A percentile compares a stretch with the other conserved stretches of the same genome.
Evolutionary conservation across 345 rosid genomes (phyloP).

Genomic region (Rhizophora mangle): DNA sequence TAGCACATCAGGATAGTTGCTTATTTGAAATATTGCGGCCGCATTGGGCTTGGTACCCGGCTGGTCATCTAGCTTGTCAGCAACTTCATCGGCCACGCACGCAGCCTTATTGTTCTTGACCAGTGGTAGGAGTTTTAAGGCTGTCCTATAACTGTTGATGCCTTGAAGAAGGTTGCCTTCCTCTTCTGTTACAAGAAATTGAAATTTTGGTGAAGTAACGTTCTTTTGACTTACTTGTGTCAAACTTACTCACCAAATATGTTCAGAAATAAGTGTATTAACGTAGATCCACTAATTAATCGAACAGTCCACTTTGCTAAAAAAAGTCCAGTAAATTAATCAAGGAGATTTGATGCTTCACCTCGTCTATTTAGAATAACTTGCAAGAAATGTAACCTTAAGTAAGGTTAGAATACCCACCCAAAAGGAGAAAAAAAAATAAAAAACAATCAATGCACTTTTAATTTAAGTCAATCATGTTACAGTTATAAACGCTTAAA

Average conservation of each 20-base stretch:
- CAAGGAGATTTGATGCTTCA: too few species aligned
- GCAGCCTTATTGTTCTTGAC: slow-evolving; percentile 52
- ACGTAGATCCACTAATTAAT: too few species aligned
- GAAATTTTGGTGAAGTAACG: background rate
- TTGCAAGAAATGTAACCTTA: too few species aligned
- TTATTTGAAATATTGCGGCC: slow-evolving; percentile 28
- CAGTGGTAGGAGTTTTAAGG: slow-evolving; percentile 40
- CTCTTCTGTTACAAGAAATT: slow-evolving; percentile 36
- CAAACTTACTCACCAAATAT: background rate
- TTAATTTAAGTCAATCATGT: background rate
- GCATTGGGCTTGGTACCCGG: slow-evolving; percentile 41
- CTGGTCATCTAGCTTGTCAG: slow-evolving; percentile 44
- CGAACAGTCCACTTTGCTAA: too few species aligned
- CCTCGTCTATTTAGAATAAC: too few species aligned
- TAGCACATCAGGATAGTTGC: slow-evolving; percentile 38
- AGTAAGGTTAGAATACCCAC: too few species aligned
- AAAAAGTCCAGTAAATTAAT: too few species aligned
- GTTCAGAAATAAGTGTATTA: background rate
- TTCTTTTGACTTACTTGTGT: background rate
- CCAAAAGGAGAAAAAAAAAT: too few species aligned
- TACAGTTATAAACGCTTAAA: background rate
- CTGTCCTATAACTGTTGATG: slow-evolving; percentile 58
- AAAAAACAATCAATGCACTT: background rate
- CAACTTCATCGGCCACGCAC: slow-evolving; percentile 61
- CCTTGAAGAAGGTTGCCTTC: slow-evolving; percentile 70